A percentile compares a stretch with the other conserved stretches of the same genome.
These are phyloP conservation scores for Graphilbum ipis-grandicollis DNA, from an alignment of 2,329 filamentous ascomycete species.

Conservation along the genomic window DNA sequence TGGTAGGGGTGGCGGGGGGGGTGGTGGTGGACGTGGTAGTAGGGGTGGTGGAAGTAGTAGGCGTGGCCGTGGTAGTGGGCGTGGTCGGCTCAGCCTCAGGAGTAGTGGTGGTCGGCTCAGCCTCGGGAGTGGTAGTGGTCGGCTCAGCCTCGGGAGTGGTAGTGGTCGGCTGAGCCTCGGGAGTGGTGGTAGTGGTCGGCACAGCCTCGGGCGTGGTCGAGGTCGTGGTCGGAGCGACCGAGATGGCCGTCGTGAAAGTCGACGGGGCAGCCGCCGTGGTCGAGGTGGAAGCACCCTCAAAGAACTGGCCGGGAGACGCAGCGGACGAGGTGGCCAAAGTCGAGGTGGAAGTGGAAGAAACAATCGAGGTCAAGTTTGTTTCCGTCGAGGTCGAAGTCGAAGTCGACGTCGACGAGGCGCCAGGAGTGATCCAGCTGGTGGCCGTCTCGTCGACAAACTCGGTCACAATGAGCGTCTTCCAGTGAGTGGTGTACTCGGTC, in stretches of 20 bases:
- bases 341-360: constrained; percentile 7
- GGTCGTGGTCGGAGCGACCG: background rate
- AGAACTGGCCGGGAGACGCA: constrained; percentile 16
- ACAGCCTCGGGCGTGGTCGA: background rate
- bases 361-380: no score
- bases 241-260: background rate
- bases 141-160: background rate
- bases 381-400: no score
- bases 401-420: constrained; percentile 5
- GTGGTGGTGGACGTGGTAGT: constrained; percentile 3
- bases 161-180: constrained; percentile 2
- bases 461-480: constrained; percentile 33
- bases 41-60: constrained; percentile 3
- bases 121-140: constrained; percentile 2
- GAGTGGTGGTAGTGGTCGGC: constrained; percentile 4
- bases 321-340: constrained; percentile 10
- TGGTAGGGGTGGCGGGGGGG: background rate
- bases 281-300: constrained; percentile 11
- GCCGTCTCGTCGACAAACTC: constrained; percentile 28
- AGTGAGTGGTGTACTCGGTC: constrained; percentile 27
- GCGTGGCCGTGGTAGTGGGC: constrained; percentile 2
- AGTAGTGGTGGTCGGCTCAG: no score
- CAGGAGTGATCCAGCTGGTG: constrained; percentile 26
- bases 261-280: background rate
- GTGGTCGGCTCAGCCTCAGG: constrained; percentile 6